Conservation (phyloP, 495 filamentous ascomycete genomes). For the Aspergillus egyptiacus region DNA sequence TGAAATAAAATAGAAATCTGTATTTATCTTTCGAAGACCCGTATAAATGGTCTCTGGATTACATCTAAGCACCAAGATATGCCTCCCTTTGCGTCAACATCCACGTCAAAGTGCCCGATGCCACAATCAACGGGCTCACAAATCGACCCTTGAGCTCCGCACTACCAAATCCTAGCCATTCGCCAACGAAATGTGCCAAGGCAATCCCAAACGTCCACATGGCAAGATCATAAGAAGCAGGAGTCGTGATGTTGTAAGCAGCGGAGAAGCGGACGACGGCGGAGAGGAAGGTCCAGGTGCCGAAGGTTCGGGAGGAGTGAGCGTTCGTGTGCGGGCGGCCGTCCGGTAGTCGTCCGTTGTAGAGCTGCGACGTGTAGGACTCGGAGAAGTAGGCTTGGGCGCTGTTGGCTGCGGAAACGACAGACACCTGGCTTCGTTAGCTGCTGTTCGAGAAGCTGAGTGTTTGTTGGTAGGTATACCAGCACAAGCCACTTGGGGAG, state of each 20-base stretch:
- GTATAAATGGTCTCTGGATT: too few species aligned
- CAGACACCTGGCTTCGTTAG: conserved; percentile 53
- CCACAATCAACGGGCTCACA: conserved; percentile 66
- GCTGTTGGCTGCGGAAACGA: conserved; percentile 72
- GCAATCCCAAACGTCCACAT: conserved; percentile 77
- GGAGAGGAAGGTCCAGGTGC: conserved; percentile 81
- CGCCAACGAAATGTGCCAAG: conserved; percentile 70
- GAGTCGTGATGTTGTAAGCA: conserved; percentile 72
- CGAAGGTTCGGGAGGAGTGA: conserved; percentile 78
- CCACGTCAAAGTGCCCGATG: conserved; percentile 64
- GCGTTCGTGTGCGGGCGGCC: conserved; percentile 44
- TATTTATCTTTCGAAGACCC: too few species aligned
- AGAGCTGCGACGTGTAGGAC: conserved; percentile 70
- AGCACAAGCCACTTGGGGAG: conserved; percentile 65
- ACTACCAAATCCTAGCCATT: conserved; percentile 71
- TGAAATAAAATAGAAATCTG: too few species aligned
- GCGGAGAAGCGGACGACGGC: conserved; percentile 75
- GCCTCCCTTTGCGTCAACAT: conserved; percentile 61
- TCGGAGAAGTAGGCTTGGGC: conserved; percentile 73
- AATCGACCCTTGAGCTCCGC: conserved; percentile 63
- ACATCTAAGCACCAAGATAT: conserved; percentile 26
- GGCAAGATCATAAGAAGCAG: conserved; percentile 68
- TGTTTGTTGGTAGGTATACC: conserved; percentile 32
- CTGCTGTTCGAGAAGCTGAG: background rate
- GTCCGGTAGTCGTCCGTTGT: conserved; percentile 48